A percentile compares a stretch with the other conserved stretches of the same genome.
Evolutionary conservation across 2,329 filamentous ascomycete species (phyloP).

Genomic region (Alternaria atra): DNA sequence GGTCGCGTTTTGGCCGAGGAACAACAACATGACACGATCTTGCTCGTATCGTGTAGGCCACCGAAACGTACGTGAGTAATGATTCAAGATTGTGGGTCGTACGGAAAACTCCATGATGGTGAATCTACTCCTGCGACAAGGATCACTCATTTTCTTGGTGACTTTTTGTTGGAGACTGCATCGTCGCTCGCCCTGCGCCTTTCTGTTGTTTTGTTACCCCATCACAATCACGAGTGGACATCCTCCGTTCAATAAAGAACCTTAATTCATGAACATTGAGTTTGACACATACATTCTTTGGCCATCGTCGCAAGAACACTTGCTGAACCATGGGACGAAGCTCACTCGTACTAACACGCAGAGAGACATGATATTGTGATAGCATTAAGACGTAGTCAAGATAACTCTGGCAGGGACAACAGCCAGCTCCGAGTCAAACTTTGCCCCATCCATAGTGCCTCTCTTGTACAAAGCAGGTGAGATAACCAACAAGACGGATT

Average conservation of each 20-base stretch:
- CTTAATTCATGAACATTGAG: no score
- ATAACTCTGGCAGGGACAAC: slow-evolving; percentile 4
- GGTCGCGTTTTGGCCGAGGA: background rate
- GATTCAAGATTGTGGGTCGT: background rate
- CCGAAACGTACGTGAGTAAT: background rate
- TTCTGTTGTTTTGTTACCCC: no score
- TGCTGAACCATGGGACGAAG: no score
- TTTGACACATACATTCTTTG: no score
- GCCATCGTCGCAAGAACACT: no score
- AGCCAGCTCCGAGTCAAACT: slow-evolving; percentile 10
- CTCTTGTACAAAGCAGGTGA: slow-evolving; percentile 16
- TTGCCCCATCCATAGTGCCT: slow-evolving; percentile 14
- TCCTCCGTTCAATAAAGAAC: no score
- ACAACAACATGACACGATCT: background rate
- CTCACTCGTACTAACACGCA: no score
- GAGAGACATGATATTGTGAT: background rate
- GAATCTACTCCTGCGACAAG: background rate
- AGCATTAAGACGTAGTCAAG: background rate
- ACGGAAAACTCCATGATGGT: background rate
- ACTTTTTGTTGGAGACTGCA: background rate
- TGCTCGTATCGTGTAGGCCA: background rate
- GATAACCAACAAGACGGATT: slow-evolving; percentile 16
- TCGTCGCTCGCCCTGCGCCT: background rate
- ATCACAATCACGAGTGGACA: no score
- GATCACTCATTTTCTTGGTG: background rate